phyloP scores from a whole-genome alignment of 2,329 filamentous ascomycete genomes.

The Aspergillus sergii region DNA sequence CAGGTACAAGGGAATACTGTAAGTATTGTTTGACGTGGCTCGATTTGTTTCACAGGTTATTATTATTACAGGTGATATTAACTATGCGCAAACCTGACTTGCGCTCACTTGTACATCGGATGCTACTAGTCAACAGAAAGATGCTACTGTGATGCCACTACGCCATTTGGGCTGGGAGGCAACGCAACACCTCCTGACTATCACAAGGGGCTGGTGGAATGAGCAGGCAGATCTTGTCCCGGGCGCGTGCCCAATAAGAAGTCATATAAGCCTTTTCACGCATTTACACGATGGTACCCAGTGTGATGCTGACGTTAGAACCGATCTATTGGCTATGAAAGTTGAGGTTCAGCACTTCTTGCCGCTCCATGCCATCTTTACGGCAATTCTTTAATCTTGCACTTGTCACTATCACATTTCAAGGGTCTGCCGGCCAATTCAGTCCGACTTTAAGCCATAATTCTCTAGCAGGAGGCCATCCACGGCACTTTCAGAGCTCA shows the following conservation, averaged over 20 bases:
- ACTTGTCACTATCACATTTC: conserved; percentile 8
- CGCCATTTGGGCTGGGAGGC: not conserved
- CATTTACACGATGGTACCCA: conserved; percentile 9
- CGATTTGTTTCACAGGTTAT: conserved; percentile 1
- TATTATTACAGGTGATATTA: not conserved
- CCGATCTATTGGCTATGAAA: conserved; percentile 11
- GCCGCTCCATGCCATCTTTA: not conserved
- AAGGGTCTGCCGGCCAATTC: not conserved
- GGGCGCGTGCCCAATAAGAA: conserved; percentile 15
- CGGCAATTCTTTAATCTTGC: not conserved
- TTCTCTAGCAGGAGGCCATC: not conserved
- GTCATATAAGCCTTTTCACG: conserved; percentile 6
- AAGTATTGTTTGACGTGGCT: conserved; percentile 17
- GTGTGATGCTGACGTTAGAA: conserved; percentile 11
- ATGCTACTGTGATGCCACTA: conserved; percentile 3
- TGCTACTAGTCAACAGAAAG: not conserved
- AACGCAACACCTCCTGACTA: conserved; percentile 9
- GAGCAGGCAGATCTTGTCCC: conserved; percentile 12
- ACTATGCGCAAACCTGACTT: not conserved
- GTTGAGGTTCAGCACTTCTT: not conserved
- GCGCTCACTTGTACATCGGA: not conserved
- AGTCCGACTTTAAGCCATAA: not conserved
- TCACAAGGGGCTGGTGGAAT: conserved; percentile 10
- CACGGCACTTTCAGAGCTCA: not conserved
- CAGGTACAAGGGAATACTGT: conserved; percentile 8